phyloP scores from a whole-genome alignment of 257 asterid species.

The Solanum tarijense region DNA sequence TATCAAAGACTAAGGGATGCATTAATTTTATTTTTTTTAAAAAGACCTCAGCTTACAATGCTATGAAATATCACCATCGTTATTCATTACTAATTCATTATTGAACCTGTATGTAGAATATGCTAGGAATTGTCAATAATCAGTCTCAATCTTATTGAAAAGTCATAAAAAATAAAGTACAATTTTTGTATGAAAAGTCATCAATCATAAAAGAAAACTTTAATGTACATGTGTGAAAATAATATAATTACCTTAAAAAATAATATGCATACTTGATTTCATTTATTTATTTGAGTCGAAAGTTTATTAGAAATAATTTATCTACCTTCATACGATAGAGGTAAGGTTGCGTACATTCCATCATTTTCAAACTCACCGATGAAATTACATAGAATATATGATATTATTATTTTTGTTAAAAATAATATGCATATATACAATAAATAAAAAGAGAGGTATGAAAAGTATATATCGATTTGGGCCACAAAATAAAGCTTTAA shows the following conservation, averaged over 20 bases:
- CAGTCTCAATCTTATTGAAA: neutral
- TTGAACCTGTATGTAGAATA: neutral
- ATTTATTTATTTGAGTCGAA: neutral
- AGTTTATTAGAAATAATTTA: neutral
- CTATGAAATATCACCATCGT: neutral
- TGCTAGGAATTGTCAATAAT: neutral
- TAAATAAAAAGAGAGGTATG: neutral
- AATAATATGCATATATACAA: neutral
- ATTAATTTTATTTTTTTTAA: neutral
- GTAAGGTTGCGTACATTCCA: neutral
- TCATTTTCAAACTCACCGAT: neutral
- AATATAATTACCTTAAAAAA: neutral
- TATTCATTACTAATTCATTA: neutral
- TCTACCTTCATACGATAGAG: neutral
- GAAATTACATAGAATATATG: accelerated
- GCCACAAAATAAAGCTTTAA: neutral
- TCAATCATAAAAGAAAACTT: neutral
- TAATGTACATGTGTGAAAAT: neutral
- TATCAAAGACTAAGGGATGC: neutral
- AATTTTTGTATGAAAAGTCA: neutral
- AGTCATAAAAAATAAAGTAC: neutral
- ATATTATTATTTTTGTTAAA: neutral
- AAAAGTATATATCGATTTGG: neutral
- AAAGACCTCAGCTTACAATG: neutral
- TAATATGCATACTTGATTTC: neutral